Percentiles rank a stretch among this genome's conserved stretches.
Conservation (phyloP, 2,329 filamentous ascomycete genomes). For the Nemania abortiva region DNA sequence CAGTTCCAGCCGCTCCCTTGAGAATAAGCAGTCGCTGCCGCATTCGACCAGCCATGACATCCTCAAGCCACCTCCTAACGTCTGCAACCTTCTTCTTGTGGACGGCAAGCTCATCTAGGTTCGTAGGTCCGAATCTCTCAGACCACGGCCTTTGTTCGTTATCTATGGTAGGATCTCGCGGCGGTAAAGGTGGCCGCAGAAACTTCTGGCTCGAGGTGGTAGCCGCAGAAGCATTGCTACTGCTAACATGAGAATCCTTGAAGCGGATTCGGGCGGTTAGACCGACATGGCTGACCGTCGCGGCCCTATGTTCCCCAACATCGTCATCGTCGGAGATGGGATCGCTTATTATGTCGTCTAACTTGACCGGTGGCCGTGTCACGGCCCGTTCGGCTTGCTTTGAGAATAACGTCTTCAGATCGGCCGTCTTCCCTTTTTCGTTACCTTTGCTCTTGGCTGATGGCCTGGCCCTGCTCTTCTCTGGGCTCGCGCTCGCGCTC, state of each 20-base stretch:
- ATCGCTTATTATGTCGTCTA: constrained; percentile 66
- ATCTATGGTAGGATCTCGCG: constrained; percentile 50
- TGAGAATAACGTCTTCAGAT: constrained; percentile 71
- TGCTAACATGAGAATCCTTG: constrained; percentile 53
- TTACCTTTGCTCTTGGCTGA: constrained; percentile 54
- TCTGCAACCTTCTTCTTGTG: constrained; percentile 95
- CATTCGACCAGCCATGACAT: constrained; percentile 74
- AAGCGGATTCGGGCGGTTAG: constrained; percentile 67
- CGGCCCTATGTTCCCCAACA: constrained; percentile 63
- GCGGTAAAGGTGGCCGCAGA: constrained; percentile 57
- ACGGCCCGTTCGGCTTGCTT: constrained; percentile 67
- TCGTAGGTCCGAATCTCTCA: constrained; percentile 81
- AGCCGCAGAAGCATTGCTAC: constrained; percentile 37
- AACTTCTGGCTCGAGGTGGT: constrained; percentile 64
- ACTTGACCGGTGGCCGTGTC: constrained; percentile 49
- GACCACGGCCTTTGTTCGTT: constrained; percentile 84
- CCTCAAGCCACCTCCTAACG: constrained; percentile 84
- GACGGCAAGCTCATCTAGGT: constrained; percentile 86
- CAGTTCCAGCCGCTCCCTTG: constrained; percentile 90
- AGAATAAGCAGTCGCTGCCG: constrained; percentile 82
- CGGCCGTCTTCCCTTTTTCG: constrained; percentile 66
- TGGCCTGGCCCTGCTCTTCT: constrained; percentile 54
- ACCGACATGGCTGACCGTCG: constrained; percentile 66
- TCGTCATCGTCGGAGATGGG: constrained; percentile 73
- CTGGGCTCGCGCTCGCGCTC: constrained; percentile 62